phyloP scores from a whole-genome alignment of 2,329 filamentous ascomycete species.

The Zarea fungicola region DNA sequence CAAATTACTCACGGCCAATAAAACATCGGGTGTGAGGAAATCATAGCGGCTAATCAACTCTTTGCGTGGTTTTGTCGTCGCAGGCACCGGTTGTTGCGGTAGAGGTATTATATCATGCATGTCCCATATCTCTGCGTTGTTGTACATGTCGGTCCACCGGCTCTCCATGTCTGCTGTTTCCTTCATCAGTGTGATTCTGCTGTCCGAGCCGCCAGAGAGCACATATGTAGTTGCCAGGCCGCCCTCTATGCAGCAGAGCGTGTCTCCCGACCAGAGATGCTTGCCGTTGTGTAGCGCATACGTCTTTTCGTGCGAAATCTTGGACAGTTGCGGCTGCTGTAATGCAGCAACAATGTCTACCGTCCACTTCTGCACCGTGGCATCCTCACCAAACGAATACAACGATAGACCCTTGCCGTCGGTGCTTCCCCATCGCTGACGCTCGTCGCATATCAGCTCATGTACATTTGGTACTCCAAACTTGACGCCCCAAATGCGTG shows the following conservation, averaged over 20 bases:
- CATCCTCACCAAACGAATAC: conserved; percentile 81
- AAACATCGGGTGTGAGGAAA: conserved; percentile 47
- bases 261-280: conserved; percentile 76
- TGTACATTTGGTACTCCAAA: conserved; percentile 44
- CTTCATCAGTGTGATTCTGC: conserved; percentile 52
- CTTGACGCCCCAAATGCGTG: conserved; percentile 81
- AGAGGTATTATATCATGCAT: conserved; percentile 27
- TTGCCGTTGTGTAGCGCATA: conserved; percentile 73
- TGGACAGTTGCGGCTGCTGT: conserved; percentile 15
- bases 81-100: conserved; percentile 10
- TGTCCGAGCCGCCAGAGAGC: conserved; percentile 81
- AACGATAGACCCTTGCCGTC: conserved; percentile 37
- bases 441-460: not conserved
- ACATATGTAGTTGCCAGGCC: conserved; percentile 36
- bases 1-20: conserved; percentile 55
- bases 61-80: conserved; percentile 17
- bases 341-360: conserved; percentile 26
- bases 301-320: conserved; percentile 48
- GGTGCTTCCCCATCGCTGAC: conserved; percentile 8
- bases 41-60: conserved; percentile 57
- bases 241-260: conserved; percentile 24
- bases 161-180: conserved; percentile 15
- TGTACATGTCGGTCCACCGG: not conserved
- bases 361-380: conserved; percentile 68
- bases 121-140: conserved; percentile 23